A percentile compares a stretch with the other conserved stretches of the same genome.
Evolutionary conservation across 2,329 filamentous ascomycete genomes (phyloP).

Genomic region (Calonectria pseudoturangicola): DNA sequence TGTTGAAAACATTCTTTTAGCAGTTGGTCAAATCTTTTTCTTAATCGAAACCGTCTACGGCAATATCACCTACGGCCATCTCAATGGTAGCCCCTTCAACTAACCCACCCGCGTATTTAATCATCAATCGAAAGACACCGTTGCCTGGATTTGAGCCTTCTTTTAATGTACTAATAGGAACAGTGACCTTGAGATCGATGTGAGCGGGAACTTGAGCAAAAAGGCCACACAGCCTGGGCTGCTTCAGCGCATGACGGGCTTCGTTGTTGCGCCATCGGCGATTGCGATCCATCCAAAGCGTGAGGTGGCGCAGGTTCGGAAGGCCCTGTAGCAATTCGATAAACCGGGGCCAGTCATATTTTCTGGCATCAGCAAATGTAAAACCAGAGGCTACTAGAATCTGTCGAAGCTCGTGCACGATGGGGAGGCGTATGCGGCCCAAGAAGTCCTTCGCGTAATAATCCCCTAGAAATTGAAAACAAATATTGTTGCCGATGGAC

Average conservation of each 20-base stretch:
- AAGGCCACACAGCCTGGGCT: slow-evolving; percentile 1
- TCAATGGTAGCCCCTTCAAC: slow-evolving; percentile 16
- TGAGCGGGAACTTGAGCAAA: slow-evolving; percentile 6
- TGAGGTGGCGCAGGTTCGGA: slow-evolving; percentile 6
- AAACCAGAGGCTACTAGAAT: neutral
- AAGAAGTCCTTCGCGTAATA: neutral
- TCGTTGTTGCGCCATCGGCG: slow-evolving; percentile 30
- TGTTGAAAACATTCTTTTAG: too few species aligned
- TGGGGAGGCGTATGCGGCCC: slow-evolving; percentile 6
- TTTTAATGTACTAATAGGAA: neutral
- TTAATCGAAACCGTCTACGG: neutral
- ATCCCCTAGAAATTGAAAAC: slow-evolving; percentile 24
- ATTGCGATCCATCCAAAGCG: slow-evolving; percentile 23
- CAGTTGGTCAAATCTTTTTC: too few species aligned
- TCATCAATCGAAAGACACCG: neutral
- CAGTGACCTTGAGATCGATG: neutral
- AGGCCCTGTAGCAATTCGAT: neutral
- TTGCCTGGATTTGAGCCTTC: neutral
- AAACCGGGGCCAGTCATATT: neutral
- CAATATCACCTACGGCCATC: neutral
- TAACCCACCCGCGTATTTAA: neutral
- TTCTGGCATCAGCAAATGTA: neutral
- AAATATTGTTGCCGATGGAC: slow-evolving; percentile 7
- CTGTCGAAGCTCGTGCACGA: slow-evolving; percentile 1
- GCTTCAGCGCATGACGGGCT: neutral